Evolutionary conservation across 139 green algal species (phyloP), one percentile per base, ranked within the genome.

Genomic region (Volvox reticuliferus): DNA sequence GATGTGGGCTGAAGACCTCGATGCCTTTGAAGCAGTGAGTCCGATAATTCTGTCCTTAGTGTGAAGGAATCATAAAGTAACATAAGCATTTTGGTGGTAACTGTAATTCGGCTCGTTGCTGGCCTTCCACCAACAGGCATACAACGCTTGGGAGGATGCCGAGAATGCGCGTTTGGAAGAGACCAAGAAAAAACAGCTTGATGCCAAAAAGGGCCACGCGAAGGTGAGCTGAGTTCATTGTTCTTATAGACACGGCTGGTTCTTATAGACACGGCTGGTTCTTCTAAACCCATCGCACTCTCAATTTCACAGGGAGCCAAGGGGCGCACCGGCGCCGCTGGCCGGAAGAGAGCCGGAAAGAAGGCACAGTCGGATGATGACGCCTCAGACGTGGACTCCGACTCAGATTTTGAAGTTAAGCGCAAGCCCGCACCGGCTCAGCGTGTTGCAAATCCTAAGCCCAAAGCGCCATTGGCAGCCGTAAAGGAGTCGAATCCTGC

Each of bases 1-100:
- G 16, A 97, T 99, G 95, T 99, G 97, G 96, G n/a, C 79, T 5
- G 44, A 86, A 0, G 98, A 99, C 94, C 93, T 99, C 82, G 96
- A 98, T 37, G 90, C 82, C 0, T 98, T 99, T 86, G 44, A 97
- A 85, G 89, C 91, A 90, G 95, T 96, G 65, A 22, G 91, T n/a
- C 19, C 0, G 33, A 35, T 12, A 35, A 55, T 9, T 55, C 44
- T 55, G 44, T 55, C 44, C 44, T 9, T 55, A 9, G 44, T 65
- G 0, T 79, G 73, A n/a, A 32, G 2, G 73, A n/a, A 32, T 79
- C 73, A 44, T 75, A 26, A 75, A 26, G 22, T 75, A 44, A 32
- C 13, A 12, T 32, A 33, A 13, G 28, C 28, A 37, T 32, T 19
- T 32, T 44, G 2, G 32, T 79, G n/a, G n/a, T n/a, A n/a, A n/a